Percentiles rank a stretch among this genome's conserved stretches.
phyloP scores from a whole-genome alignment of 106 monocot species.

The Dactylorhiza incarnata region DNA sequence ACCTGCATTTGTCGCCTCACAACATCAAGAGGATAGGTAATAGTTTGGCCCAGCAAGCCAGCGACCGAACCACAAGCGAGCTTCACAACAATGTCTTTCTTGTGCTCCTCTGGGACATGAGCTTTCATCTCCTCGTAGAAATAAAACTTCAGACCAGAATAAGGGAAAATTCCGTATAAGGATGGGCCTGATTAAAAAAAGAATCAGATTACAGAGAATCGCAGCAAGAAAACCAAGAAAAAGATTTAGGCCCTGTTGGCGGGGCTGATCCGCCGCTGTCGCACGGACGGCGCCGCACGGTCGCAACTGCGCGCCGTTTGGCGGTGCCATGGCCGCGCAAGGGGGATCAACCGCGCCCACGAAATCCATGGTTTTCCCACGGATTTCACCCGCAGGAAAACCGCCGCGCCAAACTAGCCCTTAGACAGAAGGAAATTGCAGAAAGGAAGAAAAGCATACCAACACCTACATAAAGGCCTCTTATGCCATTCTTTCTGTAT shows the following conservation, averaged over 20 bases:
- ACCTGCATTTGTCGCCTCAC: constrained; percentile 99
- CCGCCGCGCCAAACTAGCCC: too few species aligned
- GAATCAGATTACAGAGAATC: too few species aligned
- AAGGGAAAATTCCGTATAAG: constrained; percentile 89
- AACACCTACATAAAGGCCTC: constrained; percentile 82
- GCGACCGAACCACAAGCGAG: constrained; percentile 87
- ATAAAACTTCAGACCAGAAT: constrained; percentile 90
- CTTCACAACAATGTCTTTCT: constrained; percentile 45
- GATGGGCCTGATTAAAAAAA: constrained; percentile 50
- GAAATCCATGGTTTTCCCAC: too few species aligned
- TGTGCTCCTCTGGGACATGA: constrained; percentile 62
- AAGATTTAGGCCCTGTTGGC: too few species aligned
- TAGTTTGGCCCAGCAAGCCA: constrained; percentile 83
- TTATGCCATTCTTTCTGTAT: constrained; percentile 62
- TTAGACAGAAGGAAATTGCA: neutral
- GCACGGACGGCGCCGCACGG: too few species aligned
- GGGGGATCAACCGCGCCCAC: too few species aligned
- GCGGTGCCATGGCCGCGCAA: too few species aligned
- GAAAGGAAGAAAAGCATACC: constrained; percentile 35
- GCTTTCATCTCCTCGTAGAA: constrained; percentile 90
- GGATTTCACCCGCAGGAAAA: too few species aligned
- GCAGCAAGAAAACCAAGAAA: too few species aligned
- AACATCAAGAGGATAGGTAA: constrained; percentile 97
- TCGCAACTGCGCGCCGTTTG: too few species aligned
- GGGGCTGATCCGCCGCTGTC: too few species aligned